phyloP scores from a whole-genome alignment of 2,329 filamentous ascomycete genomes.

The Penicillium sp. region DNA sequence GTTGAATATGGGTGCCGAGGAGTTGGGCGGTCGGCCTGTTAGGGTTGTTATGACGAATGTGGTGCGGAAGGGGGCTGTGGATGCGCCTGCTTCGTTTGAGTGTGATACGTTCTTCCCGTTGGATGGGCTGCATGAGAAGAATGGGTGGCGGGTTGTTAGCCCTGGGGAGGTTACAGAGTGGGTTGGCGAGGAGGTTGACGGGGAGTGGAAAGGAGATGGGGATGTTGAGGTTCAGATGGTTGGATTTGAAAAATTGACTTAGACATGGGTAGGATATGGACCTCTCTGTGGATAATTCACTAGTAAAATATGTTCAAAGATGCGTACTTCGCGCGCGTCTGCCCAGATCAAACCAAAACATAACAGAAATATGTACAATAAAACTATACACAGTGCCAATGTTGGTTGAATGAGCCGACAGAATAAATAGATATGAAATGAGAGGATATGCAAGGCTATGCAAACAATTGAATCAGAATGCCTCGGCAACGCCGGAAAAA shows the following conservation, averaged over 20 bases:
- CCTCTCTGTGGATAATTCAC: background rate
- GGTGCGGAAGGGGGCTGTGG: conserved; percentile 26
- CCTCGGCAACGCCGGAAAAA: conserved; percentile 1
- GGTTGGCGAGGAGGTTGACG: conserved; percentile 44
- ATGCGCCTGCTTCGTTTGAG: conserved; percentile 38
- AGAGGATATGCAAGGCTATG: conserved; percentile 22
- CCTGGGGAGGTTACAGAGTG: conserved; percentile 40
- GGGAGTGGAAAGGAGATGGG: conserved; percentile 50
- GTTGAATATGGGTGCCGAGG: conserved; percentile 43
- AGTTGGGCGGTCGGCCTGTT: conserved; percentile 18
- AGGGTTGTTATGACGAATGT: conserved; percentile 46
- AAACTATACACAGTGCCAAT: conserved; percentile 2
- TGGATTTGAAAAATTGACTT: conserved; percentile 42
- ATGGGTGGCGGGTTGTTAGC: conserved; percentile 37
- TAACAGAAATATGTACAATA: background rate
- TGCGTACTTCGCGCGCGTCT: background rate
- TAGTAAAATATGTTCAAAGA: background rate
- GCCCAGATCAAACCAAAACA: background rate
- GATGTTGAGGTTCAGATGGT: conserved; percentile 52
- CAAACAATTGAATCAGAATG: conserved; percentile 7
- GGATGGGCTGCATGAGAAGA: conserved; percentile 32
- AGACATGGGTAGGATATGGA: background rate
- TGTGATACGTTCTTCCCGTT: conserved; percentile 52
- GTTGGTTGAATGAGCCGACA: background rate
- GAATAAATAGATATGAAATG: background rate